Percentiles rank a stretch among this genome's conserved stretches.
Conservation (phyloP, 192 early-diverging fungal species). For the Podila epigama region DNA sequence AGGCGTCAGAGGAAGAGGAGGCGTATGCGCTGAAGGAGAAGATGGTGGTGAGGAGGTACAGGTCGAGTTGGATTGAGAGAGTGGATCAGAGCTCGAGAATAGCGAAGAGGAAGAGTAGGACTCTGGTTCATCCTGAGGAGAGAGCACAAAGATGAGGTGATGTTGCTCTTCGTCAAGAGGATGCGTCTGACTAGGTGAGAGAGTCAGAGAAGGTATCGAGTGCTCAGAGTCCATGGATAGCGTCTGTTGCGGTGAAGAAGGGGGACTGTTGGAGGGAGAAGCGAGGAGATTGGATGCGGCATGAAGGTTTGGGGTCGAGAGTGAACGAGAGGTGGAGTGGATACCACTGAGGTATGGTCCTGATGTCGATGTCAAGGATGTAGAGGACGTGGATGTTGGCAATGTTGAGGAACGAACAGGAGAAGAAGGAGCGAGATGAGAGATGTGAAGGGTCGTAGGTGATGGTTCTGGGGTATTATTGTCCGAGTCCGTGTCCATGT, state of each 20-base stretch:
- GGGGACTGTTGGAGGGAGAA: constrained; percentile 38
- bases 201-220: neutral
- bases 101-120: no score
- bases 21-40: neutral
- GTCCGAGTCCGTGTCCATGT: neutral
- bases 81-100: no score
- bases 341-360: constrained; percentile 18
- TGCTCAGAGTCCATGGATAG: no score
- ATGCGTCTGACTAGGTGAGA: neutral
- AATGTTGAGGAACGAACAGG: constrained; percentile 2
- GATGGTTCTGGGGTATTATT: neutral
- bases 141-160: neutral
- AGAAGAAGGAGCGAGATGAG: neutral
- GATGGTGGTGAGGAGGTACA: neutral
- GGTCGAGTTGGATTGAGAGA: neutral
- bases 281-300: constrained; percentile 15
- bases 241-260: constrained; percentile 21
- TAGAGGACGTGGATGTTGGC: constrained; percentile 6
- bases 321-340: constrained; percentile 12
- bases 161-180: neutral
- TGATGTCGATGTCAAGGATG: neutral
- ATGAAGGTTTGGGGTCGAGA: constrained; percentile 45
- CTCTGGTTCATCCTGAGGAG: neutral
- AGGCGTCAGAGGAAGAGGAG: neutral
- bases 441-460: no score